A percentile compares a stretch with the other conserved stretches of the same genome.
phyloP scores from a whole-genome alignment of 177 flowering plant species.

The Vitis hybrid region DNA sequence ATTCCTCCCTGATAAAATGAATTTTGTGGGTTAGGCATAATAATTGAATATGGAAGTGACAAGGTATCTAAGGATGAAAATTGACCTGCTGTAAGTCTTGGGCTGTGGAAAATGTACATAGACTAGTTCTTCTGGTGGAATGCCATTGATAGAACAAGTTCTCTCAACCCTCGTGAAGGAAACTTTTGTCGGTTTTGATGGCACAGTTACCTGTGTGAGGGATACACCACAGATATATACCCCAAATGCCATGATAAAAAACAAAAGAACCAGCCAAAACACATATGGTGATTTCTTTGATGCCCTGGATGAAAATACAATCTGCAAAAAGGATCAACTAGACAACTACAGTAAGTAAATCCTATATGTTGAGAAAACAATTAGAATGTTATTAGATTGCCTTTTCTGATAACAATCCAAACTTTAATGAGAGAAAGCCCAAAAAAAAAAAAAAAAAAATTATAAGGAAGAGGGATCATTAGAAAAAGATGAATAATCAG shows the following conservation, averaged over 20 bases:
- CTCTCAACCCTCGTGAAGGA: background rate
- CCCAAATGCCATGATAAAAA: background rate
- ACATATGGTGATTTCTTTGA: constrained; percentile 1
- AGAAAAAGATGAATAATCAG: no score
- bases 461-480: no score
- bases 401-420: background rate
- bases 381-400: background rate
- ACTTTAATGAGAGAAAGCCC: background rate
- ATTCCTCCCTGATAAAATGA: background rate
- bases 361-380: background rate
- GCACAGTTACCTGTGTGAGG: background rate
- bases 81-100: background rate
- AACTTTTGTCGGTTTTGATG: background rate
- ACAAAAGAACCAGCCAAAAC: background rate
- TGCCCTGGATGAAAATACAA: background rate
- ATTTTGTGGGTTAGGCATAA: background rate
- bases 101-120: constrained; percentile 1
- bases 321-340: background rate
- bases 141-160: background rate
- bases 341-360: background rate
- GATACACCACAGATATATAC: background rate
- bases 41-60: background rate
- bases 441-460: no score
- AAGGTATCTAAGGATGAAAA: background rate
- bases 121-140: background rate